Base-by-base conservation (phyloP, 768 basidiomycete species). In the Lentinula guzmanii region DNA sequence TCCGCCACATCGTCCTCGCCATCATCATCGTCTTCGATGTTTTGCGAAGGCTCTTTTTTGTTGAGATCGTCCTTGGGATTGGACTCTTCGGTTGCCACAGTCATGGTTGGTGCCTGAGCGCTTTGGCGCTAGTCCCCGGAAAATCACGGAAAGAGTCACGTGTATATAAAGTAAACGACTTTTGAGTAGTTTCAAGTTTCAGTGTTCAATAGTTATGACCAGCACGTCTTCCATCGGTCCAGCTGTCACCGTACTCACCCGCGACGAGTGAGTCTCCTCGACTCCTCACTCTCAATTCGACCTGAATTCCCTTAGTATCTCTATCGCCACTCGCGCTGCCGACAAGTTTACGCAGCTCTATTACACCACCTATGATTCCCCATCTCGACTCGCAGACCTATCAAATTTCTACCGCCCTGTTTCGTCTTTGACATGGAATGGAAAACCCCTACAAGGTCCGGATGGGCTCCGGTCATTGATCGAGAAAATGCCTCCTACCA, bases 401-500 rank as follows among this genome's bases (percentile, higher is more conserved):
- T 89, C 90, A 55, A 86, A 89, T 68, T 91, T 93, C 71, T 94
- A 94, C 68, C 87, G 93, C 11, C 73, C 85, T 15, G 77, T 79
- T 3, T 93, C 92, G 4, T 87, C 89, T 2, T 70, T 93, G 66
- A 86, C 87, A 51, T 94, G 92, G 92, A 94, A 94, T 65, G 92
- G 92, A 13, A 90, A 83, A 61, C 88, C 90, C 3, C 86, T 86
- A 61, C 85, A 88, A 64, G 92, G 92, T 3, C 71, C 78, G 5
- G 87, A 87, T 21, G 90, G 87, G 2, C 76, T 93, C 51, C 80
- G 79, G 59, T 79, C 84, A 61, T 79, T 93, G 46, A 78, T 91
- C 24, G 74, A 82, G 65, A 83, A 82, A 57, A 91, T 91, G 86
- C 91, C 91, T 1, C 76, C 77, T 18, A 91, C 91, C 31, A 90